These are phyloP conservation scores for Neurospora africana DNA, from an alignment of 495 filamentous ascomycete genomes.

Conservation along the genomic window DNA sequence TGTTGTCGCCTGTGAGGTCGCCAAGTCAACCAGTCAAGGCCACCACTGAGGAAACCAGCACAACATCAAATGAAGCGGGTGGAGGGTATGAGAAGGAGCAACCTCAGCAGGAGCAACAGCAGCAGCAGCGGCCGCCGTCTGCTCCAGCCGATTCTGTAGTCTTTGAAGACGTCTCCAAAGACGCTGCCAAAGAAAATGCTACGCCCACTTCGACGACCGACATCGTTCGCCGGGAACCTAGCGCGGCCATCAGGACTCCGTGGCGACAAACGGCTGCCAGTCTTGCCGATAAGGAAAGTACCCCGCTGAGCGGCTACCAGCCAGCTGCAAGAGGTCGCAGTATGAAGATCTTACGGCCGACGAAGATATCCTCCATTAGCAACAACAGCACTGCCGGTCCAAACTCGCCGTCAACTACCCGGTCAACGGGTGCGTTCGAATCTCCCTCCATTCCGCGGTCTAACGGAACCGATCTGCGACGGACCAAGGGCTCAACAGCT, in stretches of 20 bases:
- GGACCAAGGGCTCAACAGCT: slow-evolving; percentile 32
- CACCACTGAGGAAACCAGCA: slow-evolving; percentile 20
- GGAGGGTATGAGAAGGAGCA: slow-evolving; percentile 25
- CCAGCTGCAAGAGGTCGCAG: slow-evolving; percentile 44
- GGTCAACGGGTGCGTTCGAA: slow-evolving; percentile 38
- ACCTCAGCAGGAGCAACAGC: slow-evolving; percentile 10
- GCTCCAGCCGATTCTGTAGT: neutral
- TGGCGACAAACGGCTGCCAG: slow-evolving; percentile 54
- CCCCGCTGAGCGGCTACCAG: slow-evolving; percentile 46
- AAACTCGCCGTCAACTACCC: slow-evolving; percentile 32
- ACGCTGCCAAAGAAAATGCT: slow-evolving; percentile 19
- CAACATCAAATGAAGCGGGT: slow-evolving; percentile 28
- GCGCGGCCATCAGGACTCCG: slow-evolving; percentile 50
- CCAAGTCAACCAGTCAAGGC: slow-evolving; percentile 21
- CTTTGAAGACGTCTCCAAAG: neutral
- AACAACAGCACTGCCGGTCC: slow-evolving; percentile 8
- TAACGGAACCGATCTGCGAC: slow-evolving; percentile 22
- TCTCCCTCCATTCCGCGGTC: slow-evolving; percentile 23
- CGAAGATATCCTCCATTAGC: slow-evolving; percentile 26
- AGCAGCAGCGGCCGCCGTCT: slow-evolving; percentile 6
- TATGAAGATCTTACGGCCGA: slow-evolving; percentile 73
- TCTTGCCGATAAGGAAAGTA: slow-evolving; percentile 39
- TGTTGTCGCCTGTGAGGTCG: slow-evolving; percentile 22
- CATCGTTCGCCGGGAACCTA: slow-evolving; percentile 32
- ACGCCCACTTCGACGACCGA: slow-evolving; percentile 16